A percentile compares a stretch with the other conserved stretches of the same genome.
Evolutionary conservation across 148 eudicot genomes (phyloP).

Genomic region (Rhododendron griersonianum): DNA sequence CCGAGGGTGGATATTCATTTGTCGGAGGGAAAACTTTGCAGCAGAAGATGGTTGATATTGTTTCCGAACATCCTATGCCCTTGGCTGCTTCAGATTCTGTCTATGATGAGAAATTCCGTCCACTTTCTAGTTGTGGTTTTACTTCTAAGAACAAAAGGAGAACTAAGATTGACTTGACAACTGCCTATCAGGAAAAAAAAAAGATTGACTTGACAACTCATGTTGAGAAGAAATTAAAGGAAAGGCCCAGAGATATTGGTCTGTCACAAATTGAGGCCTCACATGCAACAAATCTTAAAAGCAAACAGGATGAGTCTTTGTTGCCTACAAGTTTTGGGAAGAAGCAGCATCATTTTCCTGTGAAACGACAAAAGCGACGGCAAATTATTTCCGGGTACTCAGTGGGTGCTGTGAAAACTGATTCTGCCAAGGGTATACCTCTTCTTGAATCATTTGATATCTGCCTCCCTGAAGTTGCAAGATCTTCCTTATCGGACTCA

Average conservation of each 20-base stretch:
- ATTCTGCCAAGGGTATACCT: not conserved
- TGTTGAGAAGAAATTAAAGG: not conserved
- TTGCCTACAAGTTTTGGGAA: constrained; percentile 41
- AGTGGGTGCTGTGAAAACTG: constrained; percentile 3
- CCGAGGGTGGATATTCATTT: not conserved
- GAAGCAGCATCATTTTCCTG: constrained; percentile 14
- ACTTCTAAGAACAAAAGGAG: constrained; percentile 13
- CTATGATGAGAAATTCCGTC: not conserved
- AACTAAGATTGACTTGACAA: constrained; percentile 11
- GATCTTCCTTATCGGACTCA: not conserved
- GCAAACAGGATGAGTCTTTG: constrained; percentile 4
- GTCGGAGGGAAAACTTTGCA: not conserved
- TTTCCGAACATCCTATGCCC: not conserved
- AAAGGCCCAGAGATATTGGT: not conserved
- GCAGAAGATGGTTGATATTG: not conserved
- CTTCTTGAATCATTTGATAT: constrained; percentile 39
- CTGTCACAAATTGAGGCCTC: not conserved
- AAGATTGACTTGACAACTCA: not conserved
- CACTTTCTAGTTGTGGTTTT: not conserved
- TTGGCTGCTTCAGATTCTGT: not conserved
- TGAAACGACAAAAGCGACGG: not conserved
- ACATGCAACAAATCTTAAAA: not conserved
- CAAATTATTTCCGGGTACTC: constrained; percentile 5
- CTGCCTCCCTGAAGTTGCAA: constrained; percentile 9
- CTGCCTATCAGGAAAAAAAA: too few relatives aligned